Evolutionary conservation across 2,329 filamentous ascomycete genomes (phyloP).

Genomic region (Sordariomycetes sp.): DNA sequence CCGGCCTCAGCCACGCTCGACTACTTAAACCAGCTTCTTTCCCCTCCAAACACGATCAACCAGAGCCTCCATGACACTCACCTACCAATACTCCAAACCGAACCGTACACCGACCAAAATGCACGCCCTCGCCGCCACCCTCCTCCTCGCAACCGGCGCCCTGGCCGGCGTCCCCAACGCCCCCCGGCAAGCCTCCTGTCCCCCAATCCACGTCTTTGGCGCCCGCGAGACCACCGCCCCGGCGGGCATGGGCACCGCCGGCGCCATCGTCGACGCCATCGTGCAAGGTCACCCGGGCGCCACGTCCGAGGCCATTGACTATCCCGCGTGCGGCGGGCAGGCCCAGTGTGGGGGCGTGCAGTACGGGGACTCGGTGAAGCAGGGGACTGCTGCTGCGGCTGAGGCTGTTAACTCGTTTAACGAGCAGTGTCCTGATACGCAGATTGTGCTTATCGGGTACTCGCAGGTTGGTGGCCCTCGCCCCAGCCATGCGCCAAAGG

Average conservation of each 20-base stretch:
- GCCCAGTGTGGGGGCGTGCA: slow-evolving; percentile 39
- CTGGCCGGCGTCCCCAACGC: slow-evolving; percentile 8
- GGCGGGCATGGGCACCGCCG: slow-evolving; percentile 36
- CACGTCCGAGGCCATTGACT: slow-evolving; percentile 40
- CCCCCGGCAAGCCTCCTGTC: slow-evolving; percentile 14
- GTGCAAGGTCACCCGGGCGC: slow-evolving; percentile 31
- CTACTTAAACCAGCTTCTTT: neutral
- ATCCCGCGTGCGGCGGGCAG: slow-evolving; percentile 30
- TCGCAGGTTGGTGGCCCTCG: slow-evolving; percentile 30
- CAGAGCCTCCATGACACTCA: neutral
- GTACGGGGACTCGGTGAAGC: slow-evolving; percentile 43
- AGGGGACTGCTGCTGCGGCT: slow-evolving; percentile 44
- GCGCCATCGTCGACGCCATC: slow-evolving; percentile 35
- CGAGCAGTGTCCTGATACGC: slow-evolving; percentile 37
- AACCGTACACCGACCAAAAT: neutral
- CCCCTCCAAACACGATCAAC: neutral
- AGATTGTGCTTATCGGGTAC: slow-evolving; percentile 49
- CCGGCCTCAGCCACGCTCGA: neutral
- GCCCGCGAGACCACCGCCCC: slow-evolving; percentile 34
- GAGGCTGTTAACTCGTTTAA: slow-evolving; percentile 46
- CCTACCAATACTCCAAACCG: neutral
- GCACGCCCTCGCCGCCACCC: slow-evolving; percentile 2
- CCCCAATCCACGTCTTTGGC: slow-evolving; percentile 28
- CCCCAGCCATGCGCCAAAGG: neutral
- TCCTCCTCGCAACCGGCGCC: slow-evolving; percentile 9